Evolutionary conservation across 2,329 filamentous ascomycete genomes (phyloP).

Genomic region (Pseudocercospora ulei): DNA sequence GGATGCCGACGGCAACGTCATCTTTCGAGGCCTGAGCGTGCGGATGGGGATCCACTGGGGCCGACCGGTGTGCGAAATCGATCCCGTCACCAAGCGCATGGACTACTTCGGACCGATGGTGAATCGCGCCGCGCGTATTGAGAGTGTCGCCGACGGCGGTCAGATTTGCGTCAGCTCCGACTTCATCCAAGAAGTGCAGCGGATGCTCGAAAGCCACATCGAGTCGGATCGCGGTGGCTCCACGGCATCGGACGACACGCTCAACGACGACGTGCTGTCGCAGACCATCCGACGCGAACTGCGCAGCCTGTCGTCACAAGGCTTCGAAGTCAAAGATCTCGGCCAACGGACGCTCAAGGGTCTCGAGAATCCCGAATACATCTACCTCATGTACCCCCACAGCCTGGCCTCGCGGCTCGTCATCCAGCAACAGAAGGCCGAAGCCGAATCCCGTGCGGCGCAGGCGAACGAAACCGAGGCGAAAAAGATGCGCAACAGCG

Average conservation of each 20-base stretch:
- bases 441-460: slow-evolving; percentile 35
- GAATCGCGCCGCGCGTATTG: slow-evolving; percentile 90
- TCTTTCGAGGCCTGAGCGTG: slow-evolving; percentile 89
- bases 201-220: slow-evolving; percentile 78
- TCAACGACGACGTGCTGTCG: slow-evolving; percentile 65
- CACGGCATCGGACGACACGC: slow-evolving; percentile 60
- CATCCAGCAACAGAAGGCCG: slow-evolving; percentile 50
- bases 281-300: slow-evolving; percentile 77
- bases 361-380: slow-evolving; percentile 89
- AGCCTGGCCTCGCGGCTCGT: slow-evolving; percentile 70
- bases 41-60: slow-evolving; percentile 98
- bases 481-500: slow-evolving; percentile 50
- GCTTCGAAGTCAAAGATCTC: slow-evolving; percentile 93
- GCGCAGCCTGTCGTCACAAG: slow-evolving; percentile 74
- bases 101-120: slow-evolving; percentile 99
- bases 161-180: slow-evolving; percentile 96
- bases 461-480: slow-evolving; percentile 36
- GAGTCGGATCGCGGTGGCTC: slow-evolving; percentile 66
- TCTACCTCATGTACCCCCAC: slow-evolving; percentile 93
- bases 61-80: slow-evolving; percentile 83
- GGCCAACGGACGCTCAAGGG: slow-evolving; percentile 93
- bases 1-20: slow-evolving; percentile 76
- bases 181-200: slow-evolving; percentile 91
- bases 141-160: slow-evolving; percentile 85
- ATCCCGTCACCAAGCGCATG: slow-evolving; percentile 95